Evolutionary conservation across 257 asterid species (phyloP), one percentile per base, ranked within the genome.

Genomic region (Penstemon davidsonii): DNA sequence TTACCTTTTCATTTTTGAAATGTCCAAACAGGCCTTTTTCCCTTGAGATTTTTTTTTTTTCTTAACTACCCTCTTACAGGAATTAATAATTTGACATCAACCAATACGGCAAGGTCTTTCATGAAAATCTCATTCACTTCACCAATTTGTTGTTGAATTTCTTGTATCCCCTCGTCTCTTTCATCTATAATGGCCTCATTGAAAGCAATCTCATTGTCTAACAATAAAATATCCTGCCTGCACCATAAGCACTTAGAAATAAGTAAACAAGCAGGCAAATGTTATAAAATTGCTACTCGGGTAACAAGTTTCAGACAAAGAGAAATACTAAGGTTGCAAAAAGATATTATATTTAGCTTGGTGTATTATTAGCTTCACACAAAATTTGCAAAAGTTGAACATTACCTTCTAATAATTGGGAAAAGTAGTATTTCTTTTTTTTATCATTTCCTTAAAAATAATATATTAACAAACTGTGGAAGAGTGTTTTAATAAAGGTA

Each of bases 41-140:
- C n/a, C n/a, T n/a, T n/a, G n/a, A n/a, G n/a, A n/a, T n/a, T n/a
- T n/a, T n/a, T n/a, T n/a, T n/a, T n/a, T n/a, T n/a, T n/a, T n/a
- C n/a, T n/a, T n/a, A n/a, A n/a, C n/a, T n/a, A n/a, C n/a, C n/a
- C n/a, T n/a, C n/a, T n/a, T n/a, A n/a, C n/a, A n/a, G n/a, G n/a
- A n/a, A n/a, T n/a, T n/a, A n/a, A n/a, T n/a, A n/a, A n/a, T n/a
- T n/a, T n/a, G n/a, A n/a, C 33, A 25, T 25, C 33, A 25, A 93
- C 94, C 57, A 90, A 78, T 40, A 93, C 96, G 0, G 92, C 96
- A 7, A 93, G 88, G 79, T 90, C 98, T 80, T 90, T n/a, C n/a
- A n/a, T 93, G 89, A 93, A 90, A 65, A 93, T 90, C 80, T 88
- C 97, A 74, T 86, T 90, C 54, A 93, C 98, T 88, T 93, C 96